Percentiles rank a stretch among this genome's conserved stretches.
Evolutionary conservation across 371 early-diverging fungal genomes (phyloP).

Genomic region (Syncephalastrum racemosum): DNA sequence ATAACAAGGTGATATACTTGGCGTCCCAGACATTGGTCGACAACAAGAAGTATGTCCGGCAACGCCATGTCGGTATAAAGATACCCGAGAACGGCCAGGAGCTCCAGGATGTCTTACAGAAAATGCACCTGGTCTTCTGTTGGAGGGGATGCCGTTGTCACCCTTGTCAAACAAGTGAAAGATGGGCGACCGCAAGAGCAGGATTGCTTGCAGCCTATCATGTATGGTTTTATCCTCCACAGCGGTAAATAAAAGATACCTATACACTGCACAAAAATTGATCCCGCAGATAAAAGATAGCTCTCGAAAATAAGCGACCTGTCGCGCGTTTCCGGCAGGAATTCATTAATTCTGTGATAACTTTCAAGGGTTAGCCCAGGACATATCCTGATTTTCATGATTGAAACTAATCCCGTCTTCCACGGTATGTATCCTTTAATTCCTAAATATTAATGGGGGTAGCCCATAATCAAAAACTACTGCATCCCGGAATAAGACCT

Average conservation of each 20-base stretch:
- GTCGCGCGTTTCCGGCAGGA: too few relatives aligned
- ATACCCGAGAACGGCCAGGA: conserved; percentile 3
- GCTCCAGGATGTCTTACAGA: not conserved
- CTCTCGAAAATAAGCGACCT: too few relatives aligned
- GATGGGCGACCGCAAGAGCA: conserved; percentile 3
- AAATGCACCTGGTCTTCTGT: conserved; percentile 1
- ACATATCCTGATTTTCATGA: too few relatives aligned
- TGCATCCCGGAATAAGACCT: too few relatives aligned
- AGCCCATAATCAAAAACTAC: too few relatives aligned
- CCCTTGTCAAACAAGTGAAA: conserved; percentile 4
- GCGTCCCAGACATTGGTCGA: conserved; percentile 5
- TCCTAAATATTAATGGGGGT: too few relatives aligned
- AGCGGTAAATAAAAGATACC: not conserved
- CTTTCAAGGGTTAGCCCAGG: too few relatives aligned
- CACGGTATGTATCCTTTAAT: too few relatives aligned
- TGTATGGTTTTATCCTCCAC: not conserved
- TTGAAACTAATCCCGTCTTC: too few relatives aligned
- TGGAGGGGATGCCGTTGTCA: conserved; percentile 8
- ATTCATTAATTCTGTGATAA: too few relatives aligned
- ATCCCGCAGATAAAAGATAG: too few relatives aligned
- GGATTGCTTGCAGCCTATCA: conserved; percentile 2
- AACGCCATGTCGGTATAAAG: not conserved
- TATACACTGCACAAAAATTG: not conserved
- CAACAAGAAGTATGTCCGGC: not conserved
- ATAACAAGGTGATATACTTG: conserved; percentile 5